Evolutionary conservation across 1,139 yeast species (phyloP).

Genomic region (Starmera stellimalicola): DNA sequence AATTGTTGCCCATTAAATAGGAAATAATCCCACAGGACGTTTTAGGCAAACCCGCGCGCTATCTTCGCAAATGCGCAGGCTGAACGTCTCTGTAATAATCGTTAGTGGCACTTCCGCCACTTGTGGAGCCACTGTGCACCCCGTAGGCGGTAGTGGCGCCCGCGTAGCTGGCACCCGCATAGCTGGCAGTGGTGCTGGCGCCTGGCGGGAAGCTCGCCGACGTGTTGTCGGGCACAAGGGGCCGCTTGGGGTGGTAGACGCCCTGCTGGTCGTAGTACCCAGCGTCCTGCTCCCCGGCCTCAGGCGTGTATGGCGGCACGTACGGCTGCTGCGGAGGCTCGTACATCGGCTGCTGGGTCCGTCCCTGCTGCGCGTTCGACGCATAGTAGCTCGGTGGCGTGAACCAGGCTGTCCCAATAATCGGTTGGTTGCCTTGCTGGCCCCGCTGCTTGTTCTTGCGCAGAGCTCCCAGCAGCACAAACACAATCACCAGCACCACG

Average conservation of each 20-base stretch:
- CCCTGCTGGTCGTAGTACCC: slow-evolving; percentile 77
- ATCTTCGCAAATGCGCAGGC: too few relatives aligned
- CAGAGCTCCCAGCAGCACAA: slow-evolving; percentile 44
- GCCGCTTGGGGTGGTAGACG: slow-evolving; percentile 38
- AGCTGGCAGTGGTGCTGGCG: slow-evolving; percentile 16
- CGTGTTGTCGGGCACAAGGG: too few relatives aligned
- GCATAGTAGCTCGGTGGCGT: slow-evolving; percentile 74
- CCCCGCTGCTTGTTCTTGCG: slow-evolving; percentile 53
- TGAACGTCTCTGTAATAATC: too few relatives aligned
- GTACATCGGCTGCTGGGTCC: slow-evolving; percentile 18
- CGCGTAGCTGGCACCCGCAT: slow-evolving; percentile 5
- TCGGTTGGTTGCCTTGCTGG: slow-evolving; percentile 55
- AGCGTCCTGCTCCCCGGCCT: slow-evolving; percentile 60
- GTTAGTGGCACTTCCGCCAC: not conserved
- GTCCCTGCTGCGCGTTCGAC: slow-evolving; percentile 50
- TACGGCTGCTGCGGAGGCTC: slow-evolving; percentile 32
- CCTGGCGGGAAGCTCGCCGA: too few relatives aligned
- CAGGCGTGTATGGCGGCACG: slow-evolving; percentile 62
- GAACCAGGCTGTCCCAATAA: slow-evolving; percentile 83
- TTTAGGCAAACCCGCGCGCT: too few relatives aligned
- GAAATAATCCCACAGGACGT: too few relatives aligned
- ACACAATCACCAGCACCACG: slow-evolving; percentile 33
- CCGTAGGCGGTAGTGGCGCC: not conserved
- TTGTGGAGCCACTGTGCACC: not conserved
- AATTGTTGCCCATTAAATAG: too few relatives aligned